Percentiles rank a stretch among this genome's conserved stretches.
These are phyloP conservation scores for Neolentinus lepideus DNA, from an alignment of 1,284 basidiomycete genomes.

Conservation along the genomic window DNA sequence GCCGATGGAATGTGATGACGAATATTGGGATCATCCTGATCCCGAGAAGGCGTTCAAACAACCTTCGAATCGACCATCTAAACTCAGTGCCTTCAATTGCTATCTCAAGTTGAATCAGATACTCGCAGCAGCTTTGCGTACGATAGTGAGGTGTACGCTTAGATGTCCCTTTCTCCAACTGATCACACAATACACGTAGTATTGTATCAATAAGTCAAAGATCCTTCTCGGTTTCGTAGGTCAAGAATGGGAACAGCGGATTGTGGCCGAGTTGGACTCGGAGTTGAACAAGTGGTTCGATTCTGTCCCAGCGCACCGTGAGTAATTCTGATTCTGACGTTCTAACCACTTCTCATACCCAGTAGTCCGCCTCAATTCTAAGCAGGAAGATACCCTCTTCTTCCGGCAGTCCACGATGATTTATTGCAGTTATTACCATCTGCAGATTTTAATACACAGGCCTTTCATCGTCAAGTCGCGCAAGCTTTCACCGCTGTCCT, in stretches of 20 bases:
- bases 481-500: slow-evolving; percentile 45
- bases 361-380: slow-evolving; percentile 70
- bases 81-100: slow-evolving; percentile 42
- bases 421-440: slow-evolving; percentile 63
- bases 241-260: slow-evolving; percentile 43
- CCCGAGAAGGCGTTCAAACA: slow-evolving; percentile 35
- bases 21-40: slow-evolving; percentile 46
- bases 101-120: slow-evolving; percentile 53
- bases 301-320: slow-evolving; percentile 45
- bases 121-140: slow-evolving; percentile 45
- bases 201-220: slow-evolving; percentile 51
- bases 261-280: slow-evolving; percentile 52
- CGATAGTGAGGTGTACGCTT: slow-evolving; percentile 31
- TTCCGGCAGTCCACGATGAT: slow-evolving; percentile 68
- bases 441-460: slow-evolving; percentile 75
- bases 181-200: slow-evolving; percentile 23
- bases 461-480: slow-evolving; percentile 72
- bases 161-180: neutral
- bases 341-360: neutral
- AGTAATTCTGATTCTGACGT: slow-evolving; percentile 7
- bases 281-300: slow-evolving; percentile 61
- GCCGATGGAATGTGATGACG: slow-evolving; percentile 57
- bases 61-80: slow-evolving; percentile 38
- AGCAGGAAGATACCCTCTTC: slow-evolving; percentile 43
- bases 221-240: slow-evolving; percentile 39